phyloP scores from a whole-genome alignment of 306 rosid genomes.

The Quillaja saponaria region DNA sequence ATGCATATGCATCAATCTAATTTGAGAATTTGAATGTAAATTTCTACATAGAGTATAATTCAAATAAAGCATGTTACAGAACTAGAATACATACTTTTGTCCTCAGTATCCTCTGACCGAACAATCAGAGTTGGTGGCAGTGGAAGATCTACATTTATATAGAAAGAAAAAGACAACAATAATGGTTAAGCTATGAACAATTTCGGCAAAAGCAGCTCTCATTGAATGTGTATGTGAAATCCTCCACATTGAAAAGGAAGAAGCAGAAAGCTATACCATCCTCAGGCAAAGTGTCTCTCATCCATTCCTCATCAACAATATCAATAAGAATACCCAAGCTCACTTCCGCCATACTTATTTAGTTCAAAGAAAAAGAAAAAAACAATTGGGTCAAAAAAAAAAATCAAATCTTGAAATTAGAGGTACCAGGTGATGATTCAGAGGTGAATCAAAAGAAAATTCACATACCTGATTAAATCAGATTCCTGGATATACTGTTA shows the following conservation, averaged over 20 bases:
- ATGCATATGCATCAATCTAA: too few species aligned
- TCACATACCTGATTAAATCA: too few species aligned
- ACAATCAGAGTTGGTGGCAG: conserved; percentile 69
- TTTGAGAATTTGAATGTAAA: too few species aligned
- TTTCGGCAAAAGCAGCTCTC: not conserved
- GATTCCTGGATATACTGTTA: too few species aligned
- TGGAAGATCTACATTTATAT: conserved; percentile 64
- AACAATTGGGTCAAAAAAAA: too few species aligned
- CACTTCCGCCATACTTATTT: conserved; percentile 56
- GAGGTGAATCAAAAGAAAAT: too few species aligned
- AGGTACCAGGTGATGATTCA: too few species aligned
- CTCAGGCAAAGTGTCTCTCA: conserved; percentile 83
- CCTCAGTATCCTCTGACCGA: conserved; percentile 75
- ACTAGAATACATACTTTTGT: conserved; percentile 56
- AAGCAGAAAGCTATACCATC: conserved; percentile 48
- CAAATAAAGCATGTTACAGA: not conserved
- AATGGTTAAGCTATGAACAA: conserved; percentile 17
- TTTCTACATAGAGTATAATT: too few species aligned
- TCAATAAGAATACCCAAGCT: conserved; percentile 69
- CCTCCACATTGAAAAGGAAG: not conserved
- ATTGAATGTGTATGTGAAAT: not conserved
- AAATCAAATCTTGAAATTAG: too few species aligned
- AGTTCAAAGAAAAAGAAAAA: too few species aligned
- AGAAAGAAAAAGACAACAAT: not conserved
- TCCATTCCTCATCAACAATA: conserved; percentile 87